These are phyloP conservation scores for Pugionium dolabratum DNA, from an alignment of 345 rosid genomes.

Conservation along the genomic window DNA sequence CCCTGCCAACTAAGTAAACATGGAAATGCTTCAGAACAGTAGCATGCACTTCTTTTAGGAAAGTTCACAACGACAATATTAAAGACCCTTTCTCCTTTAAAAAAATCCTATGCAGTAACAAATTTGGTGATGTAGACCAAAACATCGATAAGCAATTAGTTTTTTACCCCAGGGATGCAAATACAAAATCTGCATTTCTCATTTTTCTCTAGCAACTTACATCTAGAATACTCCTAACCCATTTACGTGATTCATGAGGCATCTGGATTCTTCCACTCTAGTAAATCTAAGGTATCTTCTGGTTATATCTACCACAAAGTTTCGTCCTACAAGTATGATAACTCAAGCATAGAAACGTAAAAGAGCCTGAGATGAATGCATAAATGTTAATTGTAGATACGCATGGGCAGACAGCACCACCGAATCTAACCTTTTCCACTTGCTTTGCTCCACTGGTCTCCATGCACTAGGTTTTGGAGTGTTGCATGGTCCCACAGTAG, in stretches of 20 bases:
- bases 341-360: slow-evolving; percentile 25
- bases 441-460: slow-evolving; percentile 93
- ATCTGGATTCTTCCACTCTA: slow-evolving; percentile 9
- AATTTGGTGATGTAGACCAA: slow-evolving; percentile 15
- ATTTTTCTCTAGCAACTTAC: slow-evolving; percentile 17
- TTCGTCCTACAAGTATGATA: slow-evolving; percentile 12
- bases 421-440: slow-evolving; percentile 85
- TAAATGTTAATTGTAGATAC: background rate
- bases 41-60: slow-evolving; percentile 8
- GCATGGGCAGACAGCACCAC: slow-evolving; percentile 21
- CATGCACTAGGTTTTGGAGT: slow-evolving; percentile 86
- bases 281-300: slow-evolving; percentile 12
- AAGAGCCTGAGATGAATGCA: slow-evolving; percentile 3
- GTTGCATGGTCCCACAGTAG: slow-evolving; percentile 88
- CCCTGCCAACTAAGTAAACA: slow-evolving; percentile 84
- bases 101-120: slow-evolving; percentile 16
- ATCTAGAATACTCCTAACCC: background rate
- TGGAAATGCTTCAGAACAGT: slow-evolving; percentile 32
- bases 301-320: slow-evolving; percentile 9
- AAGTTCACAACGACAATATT: slow-evolving; percentile 3
- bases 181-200: slow-evolving; percentile 24
- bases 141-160: slow-evolving; percentile 1
- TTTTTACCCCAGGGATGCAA: slow-evolving; percentile 14
- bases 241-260: slow-evolving; percentile 4
- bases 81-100: slow-evolving; percentile 8